Percentiles rank a stretch among this genome's conserved stretches.
Evolutionary conservation across 2,329 filamentous ascomycete species (phyloP).

Genomic region (Fusarium gaditjirri): DNA sequence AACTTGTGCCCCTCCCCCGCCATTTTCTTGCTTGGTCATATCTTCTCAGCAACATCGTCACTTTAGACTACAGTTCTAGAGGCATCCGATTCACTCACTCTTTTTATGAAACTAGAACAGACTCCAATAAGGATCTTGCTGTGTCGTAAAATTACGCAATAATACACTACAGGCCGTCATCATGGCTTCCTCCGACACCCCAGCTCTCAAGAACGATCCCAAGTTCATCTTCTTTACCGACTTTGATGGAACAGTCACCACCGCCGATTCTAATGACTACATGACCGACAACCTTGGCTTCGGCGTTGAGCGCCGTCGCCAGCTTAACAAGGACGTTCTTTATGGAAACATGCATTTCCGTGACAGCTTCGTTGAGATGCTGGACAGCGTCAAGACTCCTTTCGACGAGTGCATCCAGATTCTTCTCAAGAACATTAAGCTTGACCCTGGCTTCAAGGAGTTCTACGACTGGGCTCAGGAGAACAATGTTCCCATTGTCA

Average conservation of each 20-base stretch:
- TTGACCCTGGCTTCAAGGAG: constrained; percentile 88
- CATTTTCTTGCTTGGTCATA: constrained; percentile 36
- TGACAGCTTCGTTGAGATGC: constrained; percentile 90
- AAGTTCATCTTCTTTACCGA: constrained; percentile 99
- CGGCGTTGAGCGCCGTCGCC: constrained; percentile 74
- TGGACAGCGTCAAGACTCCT: constrained; percentile 84
- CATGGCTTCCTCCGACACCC: constrained; percentile 62
- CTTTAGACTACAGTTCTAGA: neutral
- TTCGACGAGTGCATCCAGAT: constrained; percentile 84
- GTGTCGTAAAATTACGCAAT: neutral
- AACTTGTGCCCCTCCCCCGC: constrained; percentile 43
- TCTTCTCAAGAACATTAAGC: constrained; percentile 82
- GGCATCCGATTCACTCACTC: neutral
- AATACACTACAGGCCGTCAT: constrained; percentile 20
- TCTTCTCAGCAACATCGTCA: constrained; percentile 18
- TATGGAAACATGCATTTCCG: constrained; percentile 77
- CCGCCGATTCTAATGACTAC: constrained; percentile 72
- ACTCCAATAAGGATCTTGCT: neutral
- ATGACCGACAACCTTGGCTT: constrained; percentile 94
- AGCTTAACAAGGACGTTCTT: constrained; percentile 82
- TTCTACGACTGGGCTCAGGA: constrained; percentile 86
- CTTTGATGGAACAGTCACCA: constrained; percentile 96
- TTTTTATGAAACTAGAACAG: neutral
- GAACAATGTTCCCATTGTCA: constrained; percentile 90
- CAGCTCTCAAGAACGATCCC: constrained; percentile 74